Base-by-base conservation (phyloP, 352 stramenopile species). In the Detonula confervacea region DNA sequence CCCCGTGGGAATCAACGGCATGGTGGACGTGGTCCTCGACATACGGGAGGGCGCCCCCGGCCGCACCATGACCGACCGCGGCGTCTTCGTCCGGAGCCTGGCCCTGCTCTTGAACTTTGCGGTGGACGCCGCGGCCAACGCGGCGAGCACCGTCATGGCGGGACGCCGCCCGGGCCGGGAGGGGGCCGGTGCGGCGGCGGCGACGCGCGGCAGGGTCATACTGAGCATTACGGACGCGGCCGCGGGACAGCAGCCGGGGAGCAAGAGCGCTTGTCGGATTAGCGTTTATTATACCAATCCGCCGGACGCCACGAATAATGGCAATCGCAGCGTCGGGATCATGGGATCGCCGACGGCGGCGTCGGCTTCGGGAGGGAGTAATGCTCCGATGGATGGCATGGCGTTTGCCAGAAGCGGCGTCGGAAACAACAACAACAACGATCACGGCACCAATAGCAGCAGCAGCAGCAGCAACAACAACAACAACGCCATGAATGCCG, bases 101-200 rank as follows among this genome's bases (percentile, higher is more conserved):
- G 39, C 63, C 9, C 52, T 82, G 30, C 59, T 88, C 1, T 44
- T 88, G 33, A 84, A 88, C 46, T 81, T 84, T 62, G 81, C 81
- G 0, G 56, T 80, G 0, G 73, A 87, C 54, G 80, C 70, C 33
- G 77, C 77, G 7, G 70, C 77, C 20, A 85, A 80, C 56, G 77
- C 77, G 16, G 72, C 52, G 6, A 63, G 68, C 8, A 70, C 56
- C 20, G n/a, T n/a, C n/a, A n/a, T n/a, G n/a, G n/a, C n/a, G n/a
- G n/a, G n/a, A n/a, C n/a, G n/a, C n/a, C n/a, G n/a, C n/a, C 49
- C 9, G 54, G 42, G 33, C 16, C 18, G 39, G n/a, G 25, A 16
- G 2, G 46, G 25, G 30, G 37, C 18, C 52, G 39, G 12, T n/a
- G n/a, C n/a, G n/a, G n/a, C n/a, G n/a, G n/a, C n/a, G n/a, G n/a